Conservation (phyloP, 805 yeast species). For the Pichia manshurica region DNA sequence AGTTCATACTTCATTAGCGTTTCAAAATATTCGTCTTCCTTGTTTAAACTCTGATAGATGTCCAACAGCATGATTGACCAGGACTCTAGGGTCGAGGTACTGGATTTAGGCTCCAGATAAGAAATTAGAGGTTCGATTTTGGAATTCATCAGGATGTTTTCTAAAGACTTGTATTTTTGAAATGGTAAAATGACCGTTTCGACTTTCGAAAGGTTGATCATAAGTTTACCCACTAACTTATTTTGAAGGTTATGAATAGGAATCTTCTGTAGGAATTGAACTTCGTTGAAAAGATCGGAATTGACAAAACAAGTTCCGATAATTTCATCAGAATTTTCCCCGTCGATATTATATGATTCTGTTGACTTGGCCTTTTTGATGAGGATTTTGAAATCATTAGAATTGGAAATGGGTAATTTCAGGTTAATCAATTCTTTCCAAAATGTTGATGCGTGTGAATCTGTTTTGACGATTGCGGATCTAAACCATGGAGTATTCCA, state of each 20-base stretch:
- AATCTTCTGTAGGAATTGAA: conserved; percentile 20
- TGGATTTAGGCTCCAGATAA: conserved; percentile 34
- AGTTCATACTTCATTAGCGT: conserved; percentile 7
- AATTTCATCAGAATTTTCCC: conserved; percentile 31
- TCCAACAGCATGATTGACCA: conserved; percentile 59
- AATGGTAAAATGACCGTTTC: conserved; percentile 59
- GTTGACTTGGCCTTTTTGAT: conserved; percentile 29
- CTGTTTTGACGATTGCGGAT: conserved; percentile 55
- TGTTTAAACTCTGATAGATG: conserved; percentile 63
- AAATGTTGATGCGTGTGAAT: conserved; percentile 47
- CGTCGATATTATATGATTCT: conserved; percentile 15
- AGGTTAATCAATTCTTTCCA: conserved; percentile 77
- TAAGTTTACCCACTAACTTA: conserved; percentile 51
- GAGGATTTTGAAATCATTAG: conserved; percentile 45
- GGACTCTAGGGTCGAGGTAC: conserved; percentile 41
- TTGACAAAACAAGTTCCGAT: conserved; percentile 52
- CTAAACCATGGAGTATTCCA: conserved; percentile 76
- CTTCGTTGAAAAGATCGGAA: conserved; percentile 30
- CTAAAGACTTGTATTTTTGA: conserved; percentile 53
- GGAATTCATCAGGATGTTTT: conserved; percentile 50
- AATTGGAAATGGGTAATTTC: conserved; percentile 48
- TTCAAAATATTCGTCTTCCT: conserved; percentile 50
- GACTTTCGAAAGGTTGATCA: conserved; percentile 43
- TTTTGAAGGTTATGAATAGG: conserved; percentile 21
- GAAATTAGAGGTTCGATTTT: conserved; percentile 48